A percentile compares a stretch with the other conserved stretches of the same genome.
phyloP scores from a whole-genome alignment of 2,329 filamentous ascomycete genomes.

The Chaetomium globosum region DNA sequence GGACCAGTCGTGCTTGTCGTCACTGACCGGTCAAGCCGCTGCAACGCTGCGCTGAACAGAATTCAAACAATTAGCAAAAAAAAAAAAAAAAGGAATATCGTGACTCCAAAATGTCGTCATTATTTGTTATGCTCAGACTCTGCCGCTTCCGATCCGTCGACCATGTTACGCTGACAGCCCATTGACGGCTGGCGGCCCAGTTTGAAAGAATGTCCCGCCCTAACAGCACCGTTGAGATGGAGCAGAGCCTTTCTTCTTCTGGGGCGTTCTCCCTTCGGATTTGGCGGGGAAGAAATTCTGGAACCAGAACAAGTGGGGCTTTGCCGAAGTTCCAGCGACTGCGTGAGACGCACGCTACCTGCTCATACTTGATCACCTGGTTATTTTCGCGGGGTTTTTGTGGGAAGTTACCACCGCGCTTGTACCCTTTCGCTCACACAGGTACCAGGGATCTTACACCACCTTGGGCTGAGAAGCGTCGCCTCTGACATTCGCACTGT shows the following conservation, averaged over 20 bases:
- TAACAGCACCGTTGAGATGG: neutral
- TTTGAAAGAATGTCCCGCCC: neutral
- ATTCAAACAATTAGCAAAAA: neutral
- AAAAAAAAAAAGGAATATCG: neutral
- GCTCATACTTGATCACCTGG: slow-evolving; percentile 22
- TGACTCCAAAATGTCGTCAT: slow-evolving; percentile 16
- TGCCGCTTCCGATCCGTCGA: neutral
- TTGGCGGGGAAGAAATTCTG: slow-evolving; percentile 31
- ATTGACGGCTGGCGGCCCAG: neutral
- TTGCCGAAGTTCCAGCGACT: slow-evolving; percentile 9
- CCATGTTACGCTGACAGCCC: neutral
- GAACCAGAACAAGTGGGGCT: slow-evolving; percentile 19
- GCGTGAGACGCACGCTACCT: slow-evolving; percentile 27
- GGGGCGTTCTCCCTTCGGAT: slow-evolving; percentile 24
- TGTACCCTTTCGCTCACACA: slow-evolving; percentile 14
- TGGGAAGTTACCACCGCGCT: slow-evolving; percentile 1
- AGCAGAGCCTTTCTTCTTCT: neutral
- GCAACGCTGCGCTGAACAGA: neutral
- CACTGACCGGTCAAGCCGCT: slow-evolving; percentile 1
- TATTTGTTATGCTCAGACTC: neutral
- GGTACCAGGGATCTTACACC: slow-evolving; percentile 21
- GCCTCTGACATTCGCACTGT: neutral
- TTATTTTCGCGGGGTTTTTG: neutral
- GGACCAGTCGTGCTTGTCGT: neutral
- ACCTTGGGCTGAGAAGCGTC: neutral